Evolutionary conservation across 2,329 filamentous ascomycete genomes (phyloP).

Genomic region (Emydomyces testavorans): DNA sequence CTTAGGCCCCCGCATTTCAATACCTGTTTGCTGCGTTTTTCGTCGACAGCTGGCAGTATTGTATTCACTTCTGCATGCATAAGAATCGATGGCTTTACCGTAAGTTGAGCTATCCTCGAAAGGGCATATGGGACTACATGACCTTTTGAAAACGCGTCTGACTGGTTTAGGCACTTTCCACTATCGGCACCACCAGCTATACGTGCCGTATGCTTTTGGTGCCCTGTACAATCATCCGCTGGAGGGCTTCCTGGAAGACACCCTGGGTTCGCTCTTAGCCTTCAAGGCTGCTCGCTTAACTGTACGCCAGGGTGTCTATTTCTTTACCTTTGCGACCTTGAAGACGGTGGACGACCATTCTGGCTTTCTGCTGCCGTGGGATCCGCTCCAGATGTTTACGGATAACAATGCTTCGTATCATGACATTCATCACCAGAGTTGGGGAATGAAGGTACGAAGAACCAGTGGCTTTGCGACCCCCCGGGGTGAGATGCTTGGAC

Average conservation of each 20-base stretch:
- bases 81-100: constrained; percentile 94
- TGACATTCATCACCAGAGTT: constrained; percentile 96
- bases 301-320: constrained; percentile 71
- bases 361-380: constrained; percentile 86
- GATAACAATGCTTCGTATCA: constrained; percentile 95
- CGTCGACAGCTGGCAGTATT: constrained; percentile 97
- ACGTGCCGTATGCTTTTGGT: constrained; percentile 94
- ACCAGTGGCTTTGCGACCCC: background rate
- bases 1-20: constrained; percentile 50
- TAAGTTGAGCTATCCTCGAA: constrained; percentile 42
- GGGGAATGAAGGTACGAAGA: constrained; percentile 66
- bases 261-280: constrained; percentile 68
- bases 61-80: constrained; percentile 91
- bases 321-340: constrained; percentile 78
- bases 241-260: constrained; percentile 89
- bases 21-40: constrained; percentile 62
- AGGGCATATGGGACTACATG: background rate
- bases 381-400: constrained; percentile 81
- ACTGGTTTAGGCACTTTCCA: constrained; percentile 61
- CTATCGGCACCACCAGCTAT: constrained; percentile 87
- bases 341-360: constrained; percentile 98
- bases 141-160: no score
- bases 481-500: no score
- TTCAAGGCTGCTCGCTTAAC: constrained; percentile 75
- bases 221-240: constrained; percentile 94